Evolutionary conservation across 345 rosid genomes (phyloP), one percentile per base, ranked within the genome.

Genomic region (Crucihimalaya himalaica): DNA sequence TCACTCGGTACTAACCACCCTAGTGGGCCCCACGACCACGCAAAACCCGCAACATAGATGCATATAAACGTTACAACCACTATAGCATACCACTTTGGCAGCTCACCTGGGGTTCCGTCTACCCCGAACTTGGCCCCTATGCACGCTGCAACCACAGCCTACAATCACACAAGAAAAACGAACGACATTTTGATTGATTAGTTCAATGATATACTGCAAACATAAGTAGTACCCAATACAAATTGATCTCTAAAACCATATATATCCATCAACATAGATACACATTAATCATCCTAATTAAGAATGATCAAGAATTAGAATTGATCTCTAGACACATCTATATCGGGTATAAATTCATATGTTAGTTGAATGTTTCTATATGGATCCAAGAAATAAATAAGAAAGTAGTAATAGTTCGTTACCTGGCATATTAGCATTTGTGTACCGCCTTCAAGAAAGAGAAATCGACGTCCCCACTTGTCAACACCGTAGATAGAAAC

Each of bases 1-100:
- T 79, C 82, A 70, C 82, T 79, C 1, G 79, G 82, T 15, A 79
- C 82, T 66, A 79, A 74, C 82, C 82, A 79, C 14, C 82, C 82
- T 64, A 79, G 28, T 0, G 82, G 82, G 5, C 82, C 82, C 82
- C 82, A 79, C 0, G 82, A 79, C 82, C 82, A 79, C 3, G 82
- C 79, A 42, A 79, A 79, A 55, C 79, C 82, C 12, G 82, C 82
- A 29, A 79, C 82, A 2, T 79, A 79, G 25, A 74, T 74, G 76
- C 82, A 79, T 15, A 79, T 79, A 16, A 79, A 79, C 0, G 75
- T 70, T 51, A 79, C 75, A 43, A 79, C 75, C 5, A 74, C 73
- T n/a, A 74, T 70, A n/a, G 82, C 82, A 48, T 79, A 74, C 75
- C 75, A 70, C 57, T 74, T 79, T 34, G 82, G 75, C 29, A 79